Conservation (phyloP, 805 yeast genomes). For the Citeromyces matritensis region DNA sequence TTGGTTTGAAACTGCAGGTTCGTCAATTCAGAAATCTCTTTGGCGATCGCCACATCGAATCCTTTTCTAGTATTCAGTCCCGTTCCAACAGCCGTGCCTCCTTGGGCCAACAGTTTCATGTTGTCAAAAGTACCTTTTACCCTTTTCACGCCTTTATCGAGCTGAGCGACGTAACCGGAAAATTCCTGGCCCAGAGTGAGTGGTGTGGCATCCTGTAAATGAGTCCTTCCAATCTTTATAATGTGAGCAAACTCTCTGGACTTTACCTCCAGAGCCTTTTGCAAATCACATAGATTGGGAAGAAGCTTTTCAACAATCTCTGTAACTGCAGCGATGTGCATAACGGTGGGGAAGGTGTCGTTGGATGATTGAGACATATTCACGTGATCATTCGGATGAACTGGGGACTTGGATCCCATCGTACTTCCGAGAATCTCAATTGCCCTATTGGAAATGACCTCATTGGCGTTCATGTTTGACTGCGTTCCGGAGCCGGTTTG, state of each 20-base stretch:
- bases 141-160: slow-evolving; percentile 80
- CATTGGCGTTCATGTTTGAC: slow-evolving; percentile 98
- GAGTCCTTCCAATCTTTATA: slow-evolving; percentile 98
- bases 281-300: slow-evolving; percentile 68
- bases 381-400: slow-evolving; percentile 97
- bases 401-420: slow-evolving; percentile 84
- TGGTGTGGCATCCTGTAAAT: slow-evolving; percentile 97
- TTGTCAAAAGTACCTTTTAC: slow-evolving; percentile 65
- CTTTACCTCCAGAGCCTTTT: slow-evolving; percentile 66
- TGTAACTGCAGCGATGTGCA: slow-evolving; percentile 97
- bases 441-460: slow-evolving; percentile 96
- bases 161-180: slow-evolving; percentile 89
- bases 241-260: slow-evolving; percentile 74
- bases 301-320: slow-evolving; percentile 65
- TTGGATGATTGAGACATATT: slow-evolving; percentile 98
- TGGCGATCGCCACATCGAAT: slow-evolving; percentile 78
- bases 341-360: slow-evolving; percentile 98
- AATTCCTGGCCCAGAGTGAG: slow-evolving; percentile 96
- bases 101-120: slow-evolving; percentile 83
- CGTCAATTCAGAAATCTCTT: slow-evolving; percentile 70
- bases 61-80: slow-evolving; percentile 93
- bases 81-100: slow-evolving; percentile 99
- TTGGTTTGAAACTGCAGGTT: slow-evolving; percentile 87
- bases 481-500: slow-evolving; percentile 99
- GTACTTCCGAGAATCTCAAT: slow-evolving; percentile 90